phyloP scores from a whole-genome alignment of 306 rosid species.

The Fagus sylvatica region DNA sequence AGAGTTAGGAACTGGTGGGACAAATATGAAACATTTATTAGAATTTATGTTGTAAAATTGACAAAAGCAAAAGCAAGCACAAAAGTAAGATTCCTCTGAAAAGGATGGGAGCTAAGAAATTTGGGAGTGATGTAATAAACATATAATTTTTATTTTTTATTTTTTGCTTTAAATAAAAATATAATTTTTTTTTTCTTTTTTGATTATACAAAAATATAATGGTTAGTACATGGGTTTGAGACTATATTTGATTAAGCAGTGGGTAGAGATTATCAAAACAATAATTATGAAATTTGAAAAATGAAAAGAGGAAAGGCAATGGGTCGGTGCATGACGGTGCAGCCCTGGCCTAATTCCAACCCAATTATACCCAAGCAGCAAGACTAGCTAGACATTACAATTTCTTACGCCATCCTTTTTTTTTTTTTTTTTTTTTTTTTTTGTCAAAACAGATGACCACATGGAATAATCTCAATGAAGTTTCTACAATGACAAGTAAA shows the following conservation, averaged over 20 bases:
- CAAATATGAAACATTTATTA: neutral
- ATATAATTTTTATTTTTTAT: too few species aligned
- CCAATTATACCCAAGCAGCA: conserved; percentile 24
- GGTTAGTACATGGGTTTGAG: neutral
- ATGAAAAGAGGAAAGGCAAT: neutral
- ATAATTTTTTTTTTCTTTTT: too few species aligned
- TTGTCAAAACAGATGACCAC: conserved; percentile 7
- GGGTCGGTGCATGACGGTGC: conserved; percentile 44
- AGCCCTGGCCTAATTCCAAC: conserved; percentile 23
- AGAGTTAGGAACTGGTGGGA: neutral
- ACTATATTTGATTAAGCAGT: neutral
- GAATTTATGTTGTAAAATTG: conserved; percentile 2
- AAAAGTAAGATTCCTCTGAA: conserved; percentile 38
- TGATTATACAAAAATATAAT: neutral
- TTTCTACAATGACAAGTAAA: neutral
- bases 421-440: neutral
- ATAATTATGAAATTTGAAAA: conserved; percentile 10
- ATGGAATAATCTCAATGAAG: neutral
- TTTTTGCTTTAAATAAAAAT: too few species aligned
- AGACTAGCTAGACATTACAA: neutral
- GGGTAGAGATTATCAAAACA: conserved; percentile 1
- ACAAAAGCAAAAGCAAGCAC: conserved; percentile 19
- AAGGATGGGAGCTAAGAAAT: neutral
- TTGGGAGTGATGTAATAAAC: neutral
- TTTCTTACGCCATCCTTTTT: conserved; percentile 9